Evolutionary conservation across 2,329 filamentous ascomycete genomes (phyloP).

Genomic region (Aspergillus clavatus): DNA sequence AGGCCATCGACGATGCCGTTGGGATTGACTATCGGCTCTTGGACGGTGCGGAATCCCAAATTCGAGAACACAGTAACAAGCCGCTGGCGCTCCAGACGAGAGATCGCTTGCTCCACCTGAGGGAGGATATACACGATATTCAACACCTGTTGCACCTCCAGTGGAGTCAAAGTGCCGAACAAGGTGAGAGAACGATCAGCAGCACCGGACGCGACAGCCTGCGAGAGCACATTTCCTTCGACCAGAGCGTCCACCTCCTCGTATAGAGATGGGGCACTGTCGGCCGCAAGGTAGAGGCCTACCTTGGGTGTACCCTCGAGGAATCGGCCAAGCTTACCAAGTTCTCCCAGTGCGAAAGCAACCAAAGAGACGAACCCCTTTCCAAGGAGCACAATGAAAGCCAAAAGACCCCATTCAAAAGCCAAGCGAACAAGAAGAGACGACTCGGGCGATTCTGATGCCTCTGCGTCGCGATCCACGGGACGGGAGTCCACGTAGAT

Average conservation of each 20-base stretch:
- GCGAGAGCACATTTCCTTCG: conserved; percentile 4
- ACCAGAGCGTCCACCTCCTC: conserved; percentile 9
- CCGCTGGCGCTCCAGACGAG: conserved; percentile 8
- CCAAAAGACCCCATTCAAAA: conserved; percentile 5
- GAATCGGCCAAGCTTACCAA: conserved; percentile 1
- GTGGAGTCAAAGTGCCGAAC: background rate
- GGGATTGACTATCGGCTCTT: conserved; percentile 5
- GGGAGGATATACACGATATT: conserved; percentile 6
- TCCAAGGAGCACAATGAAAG: conserved; percentile 6
- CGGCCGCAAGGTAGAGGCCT: conserved; percentile 10
- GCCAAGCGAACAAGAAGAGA: conserved; percentile 1
- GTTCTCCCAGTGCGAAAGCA: conserved; percentile 14
- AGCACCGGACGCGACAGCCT: background rate
- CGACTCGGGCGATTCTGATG: conserved; percentile 7
- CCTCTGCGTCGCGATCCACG: background rate
- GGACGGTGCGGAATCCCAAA: conserved; percentile 7
- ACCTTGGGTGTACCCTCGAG: conserved; percentile 10
- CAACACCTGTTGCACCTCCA: conserved; percentile 5
- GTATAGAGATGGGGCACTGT: conserved; percentile 5
- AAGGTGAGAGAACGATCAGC: conserved; percentile 4
- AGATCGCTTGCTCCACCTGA: conserved; percentile 11
- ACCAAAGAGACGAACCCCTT: conserved; percentile 5
- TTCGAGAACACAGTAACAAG: conserved; percentile 1
- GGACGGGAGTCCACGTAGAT: background rate
- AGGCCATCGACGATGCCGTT: conserved; percentile 10